These are phyloP conservation scores for Globisporangium parvum DNA, from an alignment of 352 stramenopile species.

Conservation along the genomic window DNA sequence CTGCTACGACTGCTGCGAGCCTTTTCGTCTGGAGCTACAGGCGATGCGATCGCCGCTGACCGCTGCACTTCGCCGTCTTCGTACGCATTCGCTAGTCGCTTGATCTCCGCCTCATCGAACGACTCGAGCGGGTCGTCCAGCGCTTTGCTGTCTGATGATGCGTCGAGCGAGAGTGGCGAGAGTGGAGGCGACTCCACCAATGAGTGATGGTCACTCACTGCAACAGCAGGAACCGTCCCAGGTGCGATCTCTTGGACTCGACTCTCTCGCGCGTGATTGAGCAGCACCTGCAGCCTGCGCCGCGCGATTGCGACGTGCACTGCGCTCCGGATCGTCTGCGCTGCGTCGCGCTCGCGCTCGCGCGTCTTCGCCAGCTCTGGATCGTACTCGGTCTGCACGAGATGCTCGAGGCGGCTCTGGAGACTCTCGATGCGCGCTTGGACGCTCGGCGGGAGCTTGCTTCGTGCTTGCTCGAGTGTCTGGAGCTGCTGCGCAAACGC, in stretches of 20 bases:
- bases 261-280: conserved; percentile 7
- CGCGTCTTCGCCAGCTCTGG: conserved; percentile 17
- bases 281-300: conserved; percentile 34
- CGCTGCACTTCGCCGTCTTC: conserved; percentile 19
- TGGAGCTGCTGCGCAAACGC: conserved; percentile 24
- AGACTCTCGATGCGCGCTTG: conserved; percentile 43
- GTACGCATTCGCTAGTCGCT: conserved; percentile 55
- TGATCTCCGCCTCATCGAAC: conserved; percentile 45
- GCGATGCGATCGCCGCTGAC: conserved; percentile 1
- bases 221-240: too few relatives aligned
- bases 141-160: background rate
- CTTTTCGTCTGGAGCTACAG: background rate
- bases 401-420: conserved; percentile 20
- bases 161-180: conserved; percentile 3
- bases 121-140: conserved; percentile 16
- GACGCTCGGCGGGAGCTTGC: conserved; percentile 17
- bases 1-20: background rate
- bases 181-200: background rate
- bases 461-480: conserved; percentile 18
- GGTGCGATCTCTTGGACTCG: background rate
- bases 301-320: conserved; percentile 36
- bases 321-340: conserved; percentile 37
- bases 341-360: conserved; percentile 19
- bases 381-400: conserved; percentile 39
- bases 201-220: background rate